A percentile compares a stretch with the other conserved stretches of the same genome.
phyloP scores from a whole-genome alignment of 1,284 basidiomycete species.

The Phellopilus nigrolimitatus region DNA sequence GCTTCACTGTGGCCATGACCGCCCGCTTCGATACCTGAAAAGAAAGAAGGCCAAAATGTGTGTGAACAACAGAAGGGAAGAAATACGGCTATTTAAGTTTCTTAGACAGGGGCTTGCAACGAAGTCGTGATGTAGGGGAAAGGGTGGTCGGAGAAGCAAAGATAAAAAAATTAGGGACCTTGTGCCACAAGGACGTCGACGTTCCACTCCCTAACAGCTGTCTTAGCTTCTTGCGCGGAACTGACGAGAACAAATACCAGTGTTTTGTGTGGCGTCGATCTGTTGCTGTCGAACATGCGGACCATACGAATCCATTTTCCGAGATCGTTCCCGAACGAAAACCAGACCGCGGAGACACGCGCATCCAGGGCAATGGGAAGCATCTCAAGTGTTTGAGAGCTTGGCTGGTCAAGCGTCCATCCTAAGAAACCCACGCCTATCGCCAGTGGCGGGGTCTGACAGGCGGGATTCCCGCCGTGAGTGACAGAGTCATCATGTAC shows the following conservation, averaged over 20 bases:
- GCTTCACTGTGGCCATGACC: conserved; percentile 60
- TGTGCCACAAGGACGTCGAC: conserved; percentile 72
- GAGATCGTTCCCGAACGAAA: conserved; percentile 61
- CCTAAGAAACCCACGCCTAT: conserved; percentile 70
- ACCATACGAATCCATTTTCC: conserved; percentile 55
- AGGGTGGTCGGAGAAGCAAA: neutral
- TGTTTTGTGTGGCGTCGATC: conserved; percentile 38
- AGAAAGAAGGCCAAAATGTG: conserved; percentile 1
- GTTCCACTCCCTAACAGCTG: conserved; percentile 55
- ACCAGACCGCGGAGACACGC: conserved; percentile 64
- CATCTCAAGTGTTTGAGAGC: conserved; percentile 33
- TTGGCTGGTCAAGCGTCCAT: conserved; percentile 58
- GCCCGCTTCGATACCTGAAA: conserved; percentile 65
- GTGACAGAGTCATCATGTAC: neutral
- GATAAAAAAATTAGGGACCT: conserved; percentile 40
- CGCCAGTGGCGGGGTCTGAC: conserved; percentile 38
- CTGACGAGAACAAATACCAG: conserved; percentile 59
- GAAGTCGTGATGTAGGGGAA: neutral
- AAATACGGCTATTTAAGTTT: conserved; percentile 7
- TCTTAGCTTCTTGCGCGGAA: conserved; percentile 51
- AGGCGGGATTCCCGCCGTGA: neutral
- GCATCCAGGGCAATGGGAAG: conserved; percentile 51
- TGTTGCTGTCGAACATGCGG: conserved; percentile 43
- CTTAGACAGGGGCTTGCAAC: neutral
- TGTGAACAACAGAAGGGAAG: conserved; percentile 7